Conservation (phyloP, 441 rosid genomes). For the Erysimum cheiri region DNA sequence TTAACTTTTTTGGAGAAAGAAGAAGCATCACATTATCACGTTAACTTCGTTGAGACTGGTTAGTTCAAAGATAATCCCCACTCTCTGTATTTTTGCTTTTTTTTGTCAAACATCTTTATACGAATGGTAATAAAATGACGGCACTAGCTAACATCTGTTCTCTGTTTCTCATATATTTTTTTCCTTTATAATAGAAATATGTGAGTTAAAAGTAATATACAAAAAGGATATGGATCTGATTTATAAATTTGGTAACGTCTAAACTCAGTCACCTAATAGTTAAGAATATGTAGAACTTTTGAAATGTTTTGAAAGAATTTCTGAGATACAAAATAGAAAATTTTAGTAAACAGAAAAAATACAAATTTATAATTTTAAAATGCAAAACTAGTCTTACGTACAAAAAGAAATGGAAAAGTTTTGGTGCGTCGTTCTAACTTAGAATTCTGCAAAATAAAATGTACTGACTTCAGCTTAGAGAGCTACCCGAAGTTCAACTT, state of each 20-base stretch:
- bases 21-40: background rate
- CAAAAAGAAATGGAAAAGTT: background rate
- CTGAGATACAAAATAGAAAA: background rate
- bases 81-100: background rate
- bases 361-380: background rate
- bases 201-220: background rate
- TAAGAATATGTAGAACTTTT: background rate
- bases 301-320: background rate
- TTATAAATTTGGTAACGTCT: background rate
- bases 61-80: conserved; percentile 11
- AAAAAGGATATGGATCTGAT: background rate
- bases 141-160: too few relatives aligned
- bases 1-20: conserved; percentile 15
- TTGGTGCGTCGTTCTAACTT: background rate
- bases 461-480: background rate
- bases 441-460: background rate
- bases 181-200: background rate
- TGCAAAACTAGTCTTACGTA: background rate
- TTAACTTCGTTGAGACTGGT: conserved; percentile 18
- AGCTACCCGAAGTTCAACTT: conserved; percentile 4
- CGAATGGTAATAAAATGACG: too few relatives aligned
- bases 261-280: background rate
- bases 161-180: too few relatives aligned
- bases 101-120: background rate
- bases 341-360: background rate